Evolutionary conservation across 768 basidiomycete genomes (phyloP), one percentile per base, ranked within the genome.

Genomic region (Tylopilus cervinicoccineus): DNA sequence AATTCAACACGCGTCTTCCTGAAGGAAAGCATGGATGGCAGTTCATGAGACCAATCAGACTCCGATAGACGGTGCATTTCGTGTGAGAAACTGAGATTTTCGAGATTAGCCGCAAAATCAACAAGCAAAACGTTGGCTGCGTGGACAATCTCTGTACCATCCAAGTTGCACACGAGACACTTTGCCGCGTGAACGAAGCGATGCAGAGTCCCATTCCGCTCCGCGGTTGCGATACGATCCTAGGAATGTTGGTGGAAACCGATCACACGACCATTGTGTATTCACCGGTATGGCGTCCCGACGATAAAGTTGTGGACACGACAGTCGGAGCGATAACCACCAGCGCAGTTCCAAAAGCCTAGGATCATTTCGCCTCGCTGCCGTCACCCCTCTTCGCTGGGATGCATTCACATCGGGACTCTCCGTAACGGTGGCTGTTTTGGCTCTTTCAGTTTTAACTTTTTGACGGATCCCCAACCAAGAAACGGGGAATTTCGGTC

Each of bases 371-470:
- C 45, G 44, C 51, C 55, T 52, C 56, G 52, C 55, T 55, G 39
- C 52, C 39, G 27, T 52, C 46, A 51, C 43, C 44, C 55, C 52
- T 44, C 51, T 54, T 53, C 50, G 54, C 48, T 53, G 52, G 53
- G 46, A 38, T 52, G 43, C 38, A 37, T 51, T 55, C 40, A 51
- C 40, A 36, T 57, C 61, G 57, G 54, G 54, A 41, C 37, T 37
- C 43, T 37, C 57, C 62, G 54, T 47, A 57, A 58, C 47, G 56
- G 62, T 51, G 51, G 53, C 55, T 47, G 48, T 54, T 63, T 70
- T 70, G 61, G 58, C 67, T 69, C 61, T 66, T 65, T 63, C 43
- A 22, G 64, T 66, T 67, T 70, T 56, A 56, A 38, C 58, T 58
- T 68, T 67, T 68, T 69, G 52, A 55, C 62, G 47, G 45, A 53